Percentiles rank a stretch among this genome's conserved stretches.
phyloP scores from a whole-genome alignment of 257 asterid species.

The Solanum pinnatisectum region DNA sequence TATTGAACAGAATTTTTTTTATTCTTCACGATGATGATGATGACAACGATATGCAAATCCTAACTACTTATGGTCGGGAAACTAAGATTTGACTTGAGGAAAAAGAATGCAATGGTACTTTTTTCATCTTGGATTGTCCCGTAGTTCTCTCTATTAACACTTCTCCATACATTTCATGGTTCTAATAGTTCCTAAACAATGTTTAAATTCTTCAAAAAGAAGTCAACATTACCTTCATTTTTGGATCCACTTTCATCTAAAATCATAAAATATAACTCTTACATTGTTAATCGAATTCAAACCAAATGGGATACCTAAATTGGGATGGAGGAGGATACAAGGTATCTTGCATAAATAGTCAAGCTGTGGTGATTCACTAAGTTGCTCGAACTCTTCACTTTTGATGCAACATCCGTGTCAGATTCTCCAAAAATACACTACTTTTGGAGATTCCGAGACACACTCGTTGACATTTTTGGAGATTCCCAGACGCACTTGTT shows the following conservation, averaged over 20 bases:
- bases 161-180: background rate
- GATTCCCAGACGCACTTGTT: background rate
- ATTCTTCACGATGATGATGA: background rate
- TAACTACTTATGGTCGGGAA: background rate
- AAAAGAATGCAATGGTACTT: background rate
- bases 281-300: background rate
- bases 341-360: background rate
- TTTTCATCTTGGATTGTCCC: background rate
- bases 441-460: background rate
- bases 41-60: background rate
- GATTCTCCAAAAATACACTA: background rate
- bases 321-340: background rate
- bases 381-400: background rate
- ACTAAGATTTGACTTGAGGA: background rate
- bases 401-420: background rate
- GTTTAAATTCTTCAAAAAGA: background rate
- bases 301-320: background rate
- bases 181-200: background rate
- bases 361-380: background rate
- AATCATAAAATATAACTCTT: background rate
- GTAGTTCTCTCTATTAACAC: background rate
- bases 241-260: background rate
- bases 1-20: background rate
- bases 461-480: background rate
- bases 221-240: background rate